Conservation (phyloP, 2,329 filamentous ascomycete genomes). For the Pseudogymnoascus pannorum region DNA sequence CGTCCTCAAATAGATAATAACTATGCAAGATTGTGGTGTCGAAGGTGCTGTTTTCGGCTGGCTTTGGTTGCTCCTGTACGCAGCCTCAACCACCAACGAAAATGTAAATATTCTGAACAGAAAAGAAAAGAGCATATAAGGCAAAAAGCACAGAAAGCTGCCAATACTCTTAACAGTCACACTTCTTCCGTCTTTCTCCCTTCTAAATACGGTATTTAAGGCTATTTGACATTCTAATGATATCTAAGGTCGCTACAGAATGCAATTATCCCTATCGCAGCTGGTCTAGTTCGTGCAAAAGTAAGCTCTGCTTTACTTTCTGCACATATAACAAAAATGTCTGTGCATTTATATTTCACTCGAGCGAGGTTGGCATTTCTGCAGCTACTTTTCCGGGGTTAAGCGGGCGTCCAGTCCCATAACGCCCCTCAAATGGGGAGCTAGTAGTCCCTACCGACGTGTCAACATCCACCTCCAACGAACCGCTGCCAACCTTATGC, state of each 20-base stretch:
- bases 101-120: too few species aligned
- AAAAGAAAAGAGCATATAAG: too few species aligned
- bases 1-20: too few species aligned
- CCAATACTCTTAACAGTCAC: background rate
- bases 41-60: too few species aligned
- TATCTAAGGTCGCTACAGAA: too few species aligned
- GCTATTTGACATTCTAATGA: too few species aligned
- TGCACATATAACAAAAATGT: background rate
- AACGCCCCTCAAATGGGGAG: conserved; percentile 11
- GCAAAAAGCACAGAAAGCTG: background rate
- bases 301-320: background rate
- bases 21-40: too few species aligned
- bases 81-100: too few species aligned
- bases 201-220: too few species aligned
- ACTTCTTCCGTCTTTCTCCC: background rate
- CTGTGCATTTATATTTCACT: background rate
- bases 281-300: background rate
- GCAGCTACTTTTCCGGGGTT: background rate
- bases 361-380: background rate
- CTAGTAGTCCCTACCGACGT: background rate
- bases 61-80: too few species aligned
- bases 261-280: too few species aligned
- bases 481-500: background rate
- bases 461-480: background rate
- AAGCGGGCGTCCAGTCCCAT: conserved; percentile 13